These are phyloP conservation scores for Caryopteris hybrid DNA, from an alignment of 305 asterid species.

Conservation along the genomic window DNA sequence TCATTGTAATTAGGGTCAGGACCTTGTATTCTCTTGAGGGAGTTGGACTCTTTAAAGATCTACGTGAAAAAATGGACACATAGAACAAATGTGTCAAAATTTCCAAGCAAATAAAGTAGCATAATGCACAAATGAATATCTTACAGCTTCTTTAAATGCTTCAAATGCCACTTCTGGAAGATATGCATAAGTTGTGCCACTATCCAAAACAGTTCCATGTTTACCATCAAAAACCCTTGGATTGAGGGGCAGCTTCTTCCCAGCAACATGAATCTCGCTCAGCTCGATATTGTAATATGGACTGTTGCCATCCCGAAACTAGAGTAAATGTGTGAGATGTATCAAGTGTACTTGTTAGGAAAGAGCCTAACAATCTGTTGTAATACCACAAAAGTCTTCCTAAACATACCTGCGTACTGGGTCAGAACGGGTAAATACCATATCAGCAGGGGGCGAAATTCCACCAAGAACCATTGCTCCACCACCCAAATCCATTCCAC, in stretches of 20 bases:
- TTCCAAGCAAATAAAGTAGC: slow-evolving; percentile 13
- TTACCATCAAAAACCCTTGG: slow-evolving; percentile 75
- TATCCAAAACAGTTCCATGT: slow-evolving; percentile 88
- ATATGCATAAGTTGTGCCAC: slow-evolving; percentile 96
- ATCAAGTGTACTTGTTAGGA: slow-evolving; percentile 80
- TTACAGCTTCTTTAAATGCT: slow-evolving; percentile 81
- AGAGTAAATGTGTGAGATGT: slow-evolving; percentile 94
- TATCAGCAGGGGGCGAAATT: slow-evolving; percentile 64
- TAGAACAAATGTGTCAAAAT: neutral
- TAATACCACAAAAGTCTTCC: slow-evolving; percentile 28
- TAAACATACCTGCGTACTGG: slow-evolving; percentile 80
- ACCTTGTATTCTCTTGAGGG: slow-evolving; percentile 74
- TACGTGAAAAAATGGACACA: slow-evolving; percentile 31
- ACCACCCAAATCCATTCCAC: slow-evolving; percentile 98
- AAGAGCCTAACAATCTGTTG: slow-evolving; percentile 62
- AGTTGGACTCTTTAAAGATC: slow-evolving; percentile 59
- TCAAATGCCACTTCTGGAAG: slow-evolving; percentile 80
- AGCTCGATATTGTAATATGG: slow-evolving; percentile 95
- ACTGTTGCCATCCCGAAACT: slow-evolving; percentile 98
- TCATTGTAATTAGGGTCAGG: slow-evolving; percentile 89
- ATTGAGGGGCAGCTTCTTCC: slow-evolving; percentile 66
- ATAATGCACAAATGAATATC: slow-evolving; percentile 28
- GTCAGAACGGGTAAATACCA: slow-evolving; percentile 77
- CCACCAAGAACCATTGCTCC: slow-evolving; percentile 99
- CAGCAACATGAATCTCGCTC: slow-evolving; percentile 91